phyloP scores from a whole-genome alignment of 1,284 basidiomycete genomes.

The Papiliotrema fonsecae region DNA sequence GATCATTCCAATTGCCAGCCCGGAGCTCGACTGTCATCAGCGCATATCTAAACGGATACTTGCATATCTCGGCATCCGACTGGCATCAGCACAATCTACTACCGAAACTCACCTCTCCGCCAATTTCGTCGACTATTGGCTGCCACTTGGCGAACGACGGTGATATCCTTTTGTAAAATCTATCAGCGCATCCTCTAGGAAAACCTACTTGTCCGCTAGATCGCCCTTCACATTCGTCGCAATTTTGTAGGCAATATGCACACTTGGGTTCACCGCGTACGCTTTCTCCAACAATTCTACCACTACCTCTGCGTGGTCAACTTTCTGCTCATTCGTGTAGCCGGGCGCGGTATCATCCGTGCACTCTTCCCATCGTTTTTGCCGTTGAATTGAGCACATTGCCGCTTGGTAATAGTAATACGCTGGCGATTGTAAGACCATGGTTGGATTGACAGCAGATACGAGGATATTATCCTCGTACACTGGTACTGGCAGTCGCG shows the following conservation, averaged over 20 bases:
- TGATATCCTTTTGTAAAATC: conserved; percentile 83
- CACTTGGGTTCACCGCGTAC: too few relatives aligned
- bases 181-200: conserved; percentile 32
- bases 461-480: conserved; percentile 39
- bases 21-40: conserved; percentile 54
- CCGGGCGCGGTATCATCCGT: conserved; percentile 47
- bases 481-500: conserved; percentile 29
- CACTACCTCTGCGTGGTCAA: conserved; percentile 74
- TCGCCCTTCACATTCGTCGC: too few relatives aligned
- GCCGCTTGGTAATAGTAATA: conserved; percentile 88
- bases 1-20: conserved; percentile 66
- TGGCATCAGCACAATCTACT: too few relatives aligned
- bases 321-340: conserved; percentile 78
- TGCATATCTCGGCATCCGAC: too few relatives aligned
- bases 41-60: too few relatives aligned
- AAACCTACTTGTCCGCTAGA: conserved; percentile 52
- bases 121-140: conserved; percentile 62
- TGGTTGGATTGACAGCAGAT: conserved; percentile 42
- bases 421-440: conserved; percentile 76
- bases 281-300: conserved; percentile 59
- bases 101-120: too few relatives aligned
- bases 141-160: conserved; percentile 75
- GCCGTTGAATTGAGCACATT: conserved; percentile 68
- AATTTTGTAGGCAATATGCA: conserved; percentile 80
- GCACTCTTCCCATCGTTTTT: conserved; percentile 62